phyloP scores from a whole-genome alignment of 805 yeast species.

The Candida saitoana region DNA sequence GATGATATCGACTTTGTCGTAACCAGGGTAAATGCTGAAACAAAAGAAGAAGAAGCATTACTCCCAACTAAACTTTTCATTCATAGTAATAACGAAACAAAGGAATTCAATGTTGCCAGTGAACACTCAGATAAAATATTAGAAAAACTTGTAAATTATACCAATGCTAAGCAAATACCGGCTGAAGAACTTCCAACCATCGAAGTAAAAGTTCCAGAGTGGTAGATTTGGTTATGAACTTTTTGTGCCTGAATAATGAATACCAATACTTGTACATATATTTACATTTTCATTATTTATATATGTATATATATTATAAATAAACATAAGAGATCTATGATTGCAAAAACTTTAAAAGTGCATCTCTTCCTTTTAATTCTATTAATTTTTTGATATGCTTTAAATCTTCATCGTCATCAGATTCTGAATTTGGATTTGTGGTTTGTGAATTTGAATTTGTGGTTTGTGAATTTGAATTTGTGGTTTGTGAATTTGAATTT shows the following conservation, averaged over 20 bases:
- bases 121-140: constrained; percentile 52
- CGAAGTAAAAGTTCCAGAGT: not conserved
- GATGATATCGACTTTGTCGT: constrained; percentile 64
- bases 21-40: constrained; percentile 44
- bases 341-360: constrained; percentile 55
- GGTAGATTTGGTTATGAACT: too few species aligned
- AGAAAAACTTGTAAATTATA: constrained; percentile 45
- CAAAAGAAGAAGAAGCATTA: constrained; percentile 38
- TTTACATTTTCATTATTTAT: constrained; percentile 4
- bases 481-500: not conserved
- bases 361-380: constrained; percentile 65
- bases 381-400: constrained; percentile 56
- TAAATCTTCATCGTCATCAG: constrained; percentile 48
- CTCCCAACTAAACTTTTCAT: constrained; percentile 47
- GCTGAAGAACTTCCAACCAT: constrained; percentile 38
- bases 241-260: too few species aligned
- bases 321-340: constrained; percentile 8
- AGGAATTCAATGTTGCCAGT: constrained; percentile 50
- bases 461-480: not conserved
- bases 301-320: constrained; percentile 4
- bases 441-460: not conserved
- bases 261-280: constrained; percentile 10
- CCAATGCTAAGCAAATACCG: constrained; percentile 52
- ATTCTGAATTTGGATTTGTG: not conserved
- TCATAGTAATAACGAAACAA: constrained; percentile 22